phyloP scores from a whole-genome alignment of 139 green algal genomes.

The Chlorella sp. region DNA sequence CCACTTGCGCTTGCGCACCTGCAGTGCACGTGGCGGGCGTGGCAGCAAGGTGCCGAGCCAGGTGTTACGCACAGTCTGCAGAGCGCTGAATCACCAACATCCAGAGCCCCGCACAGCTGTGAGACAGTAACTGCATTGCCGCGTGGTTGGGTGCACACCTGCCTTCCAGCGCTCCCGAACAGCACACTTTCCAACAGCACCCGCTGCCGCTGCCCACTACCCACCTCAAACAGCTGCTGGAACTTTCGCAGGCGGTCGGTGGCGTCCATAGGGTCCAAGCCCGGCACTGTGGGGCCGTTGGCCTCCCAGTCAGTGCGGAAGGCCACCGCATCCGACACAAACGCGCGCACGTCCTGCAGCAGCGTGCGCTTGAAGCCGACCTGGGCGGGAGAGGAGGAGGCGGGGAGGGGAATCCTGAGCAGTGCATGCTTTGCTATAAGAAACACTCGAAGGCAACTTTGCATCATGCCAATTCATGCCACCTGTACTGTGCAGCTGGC shows the following conservation, averaged over 20 bases:
- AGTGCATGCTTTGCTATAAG: no score
- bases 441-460: no score
- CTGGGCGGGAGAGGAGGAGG: slow-evolving; percentile 35
- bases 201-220: background rate
- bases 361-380: slow-evolving; percentile 92
- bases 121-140: no score
- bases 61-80: no score
- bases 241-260: slow-evolving; percentile 92
- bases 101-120: no score
- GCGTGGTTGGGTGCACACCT: no score
- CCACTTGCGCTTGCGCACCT: slow-evolving; percentile 94
- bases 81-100: no score
- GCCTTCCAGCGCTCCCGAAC: no score
- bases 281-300: slow-evolving; percentile 89
- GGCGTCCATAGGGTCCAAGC: slow-evolving; percentile 92
- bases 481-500: background rate
- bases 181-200: no score
- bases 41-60: no score
- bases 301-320: slow-evolving; percentile 89
- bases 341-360: slow-evolving; percentile 89
- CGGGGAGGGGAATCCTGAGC: no score
- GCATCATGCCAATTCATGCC: no score
- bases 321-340: slow-evolving; percentile 80
- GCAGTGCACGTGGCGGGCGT: background rate
- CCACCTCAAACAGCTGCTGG: slow-evolving; percentile 91